Percentiles rank a stretch among this genome's conserved stretches.
Evolutionary conservation across 2,329 filamentous ascomycete species (phyloP).

Genomic region (Cryphonectria nitschkei): DNA sequence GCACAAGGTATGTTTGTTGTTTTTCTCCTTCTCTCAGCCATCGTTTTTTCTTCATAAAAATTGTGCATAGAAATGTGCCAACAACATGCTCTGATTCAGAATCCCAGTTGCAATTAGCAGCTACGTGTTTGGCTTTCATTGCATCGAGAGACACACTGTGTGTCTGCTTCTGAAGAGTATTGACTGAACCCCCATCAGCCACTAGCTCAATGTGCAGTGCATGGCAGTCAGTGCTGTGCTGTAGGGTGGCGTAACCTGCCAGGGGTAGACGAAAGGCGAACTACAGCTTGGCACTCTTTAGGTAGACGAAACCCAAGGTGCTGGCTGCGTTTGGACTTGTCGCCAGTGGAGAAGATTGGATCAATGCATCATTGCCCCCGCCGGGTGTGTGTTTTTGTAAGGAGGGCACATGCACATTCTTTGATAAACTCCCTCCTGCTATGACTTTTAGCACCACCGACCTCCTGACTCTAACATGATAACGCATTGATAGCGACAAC

Average conservation of each 20-base stretch:
- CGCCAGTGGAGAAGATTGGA: too few species aligned
- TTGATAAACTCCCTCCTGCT: neutral
- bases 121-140: neutral
- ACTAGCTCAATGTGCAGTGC: neutral
- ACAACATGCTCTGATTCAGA: neutral
- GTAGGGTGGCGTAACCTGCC: neutral
- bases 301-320: too few species aligned
- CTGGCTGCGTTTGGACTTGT: too few species aligned
- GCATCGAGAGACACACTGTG: neutral
- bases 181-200: neutral
- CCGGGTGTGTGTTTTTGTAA: neutral
- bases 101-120: neutral
- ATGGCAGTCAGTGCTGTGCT: neutral
- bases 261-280: neutral
- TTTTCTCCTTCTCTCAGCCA: neutral
- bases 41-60: neutral
- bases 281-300: neutral
- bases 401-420: neutral
- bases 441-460: neutral
- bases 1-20: neutral
- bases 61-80: neutral
- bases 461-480: slow-evolving; percentile 5
- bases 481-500: slow-evolving; percentile 10
- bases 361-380: neutral
- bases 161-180: neutral